A percentile compares a stretch with the other conserved stretches of the same genome.
These are phyloP conservation scores for Calonectria fujianensis DNA, from an alignment of 2,329 filamentous ascomycete genomes.

Conservation along the genomic window DNA sequence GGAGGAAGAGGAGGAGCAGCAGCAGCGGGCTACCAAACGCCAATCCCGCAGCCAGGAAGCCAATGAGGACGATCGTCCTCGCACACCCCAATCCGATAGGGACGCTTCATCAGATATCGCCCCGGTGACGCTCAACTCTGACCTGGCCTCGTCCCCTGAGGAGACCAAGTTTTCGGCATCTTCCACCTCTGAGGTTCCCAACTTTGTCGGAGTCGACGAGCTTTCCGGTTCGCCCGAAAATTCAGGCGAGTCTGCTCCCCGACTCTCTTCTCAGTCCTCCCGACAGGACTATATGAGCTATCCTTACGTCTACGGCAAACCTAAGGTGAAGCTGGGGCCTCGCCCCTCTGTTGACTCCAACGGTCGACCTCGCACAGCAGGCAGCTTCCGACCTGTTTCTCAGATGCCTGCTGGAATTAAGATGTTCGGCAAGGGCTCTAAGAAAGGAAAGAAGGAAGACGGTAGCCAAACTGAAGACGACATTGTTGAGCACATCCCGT, in stretches of 20 bases:
- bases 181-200: constrained; percentile 69
- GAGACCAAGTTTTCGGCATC: constrained; percentile 68
- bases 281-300: constrained; percentile 71
- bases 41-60: constrained; percentile 73
- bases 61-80: constrained; percentile 56
- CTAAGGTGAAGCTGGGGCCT: constrained; percentile 92
- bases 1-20: constrained; percentile 85
- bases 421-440: constrained; percentile 75
- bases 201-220: constrained; percentile 69
- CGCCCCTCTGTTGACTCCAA: constrained; percentile 83
- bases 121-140: constrained; percentile 70
- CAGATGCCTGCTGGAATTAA: constrained; percentile 89
- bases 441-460: constrained; percentile 64
- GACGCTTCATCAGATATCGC: constrained; percentile 48
- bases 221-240: constrained; percentile 67
- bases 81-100: constrained; percentile 57
- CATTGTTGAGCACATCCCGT: constrained; percentile 60
- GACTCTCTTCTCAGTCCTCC: constrained; percentile 72
- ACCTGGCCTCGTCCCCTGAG: constrained; percentile 71
- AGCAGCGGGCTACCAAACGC: constrained; percentile 74
- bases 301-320: constrained; percentile 75
- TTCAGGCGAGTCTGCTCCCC: constrained; percentile 66
- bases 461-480: constrained; percentile 60
- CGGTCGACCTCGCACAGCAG: constrained; percentile 77
- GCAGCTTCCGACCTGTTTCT: constrained; percentile 81